phyloP scores from a whole-genome alignment of 495 filamentous ascomycete species.

The Amphirosellinia nigrospora region DNA sequence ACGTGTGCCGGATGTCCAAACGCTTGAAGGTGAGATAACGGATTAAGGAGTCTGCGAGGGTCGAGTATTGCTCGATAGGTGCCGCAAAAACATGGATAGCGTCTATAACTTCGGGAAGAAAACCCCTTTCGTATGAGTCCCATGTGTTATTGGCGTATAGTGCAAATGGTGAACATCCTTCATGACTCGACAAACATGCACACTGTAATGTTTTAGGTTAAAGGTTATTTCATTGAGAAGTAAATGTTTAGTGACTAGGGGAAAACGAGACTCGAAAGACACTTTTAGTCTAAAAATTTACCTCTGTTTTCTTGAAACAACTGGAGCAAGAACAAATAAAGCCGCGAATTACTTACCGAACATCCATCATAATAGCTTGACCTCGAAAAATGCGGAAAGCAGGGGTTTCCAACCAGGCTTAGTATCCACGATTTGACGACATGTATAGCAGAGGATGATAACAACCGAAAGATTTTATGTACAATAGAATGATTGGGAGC shows the following conservation, averaged over 20 bases:
- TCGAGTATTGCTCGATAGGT: neutral
- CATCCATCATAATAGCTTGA: slow-evolving; percentile 8
- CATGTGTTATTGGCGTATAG: too few relatives aligned
- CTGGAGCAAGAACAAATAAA: neutral
- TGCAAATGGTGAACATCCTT: slow-evolving; percentile 5
- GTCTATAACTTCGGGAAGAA: neutral
- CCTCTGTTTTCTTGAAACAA: neutral
- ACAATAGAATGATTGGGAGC: neutral
- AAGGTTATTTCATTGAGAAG: neutral
- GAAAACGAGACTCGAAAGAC: neutral
- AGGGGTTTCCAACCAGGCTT: neutral
- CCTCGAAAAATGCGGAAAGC: neutral
- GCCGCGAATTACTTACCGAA: neutral
- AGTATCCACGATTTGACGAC: neutral
- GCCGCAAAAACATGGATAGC: neutral
- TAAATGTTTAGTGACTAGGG: neutral
- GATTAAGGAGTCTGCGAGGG: neutral
- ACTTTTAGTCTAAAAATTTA: neutral
- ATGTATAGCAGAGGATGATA: neutral
- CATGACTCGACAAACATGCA: neutral
- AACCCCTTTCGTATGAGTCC: too few relatives aligned
- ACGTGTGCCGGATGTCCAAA: slow-evolving; percentile 5
- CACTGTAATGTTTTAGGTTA: neutral
- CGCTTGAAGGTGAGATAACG: neutral
- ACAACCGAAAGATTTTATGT: neutral